A percentile compares a stretch with the other conserved stretches of the same genome.
These are phyloP conservation scores for Insectozyma bohioensis DNA, from an alignment of 1,139 yeast genomes.

Conservation along the genomic window DNA sequence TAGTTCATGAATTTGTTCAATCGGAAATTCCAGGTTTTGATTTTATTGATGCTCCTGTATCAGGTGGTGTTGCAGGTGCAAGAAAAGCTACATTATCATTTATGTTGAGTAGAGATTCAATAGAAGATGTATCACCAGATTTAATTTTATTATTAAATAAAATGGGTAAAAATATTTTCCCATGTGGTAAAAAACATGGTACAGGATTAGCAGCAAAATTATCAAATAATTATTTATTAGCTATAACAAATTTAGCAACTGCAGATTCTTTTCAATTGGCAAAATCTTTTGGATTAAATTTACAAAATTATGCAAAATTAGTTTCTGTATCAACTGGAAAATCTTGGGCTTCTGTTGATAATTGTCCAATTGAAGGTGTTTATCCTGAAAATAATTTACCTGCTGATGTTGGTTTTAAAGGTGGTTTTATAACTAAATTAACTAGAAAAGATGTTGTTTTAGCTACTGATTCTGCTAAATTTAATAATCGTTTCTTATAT, in stretches of 20 bases:
- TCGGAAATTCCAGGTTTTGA: constrained; percentile 34
- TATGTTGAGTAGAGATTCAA: constrained; percentile 49
- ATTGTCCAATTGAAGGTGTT: constrained; percentile 58
- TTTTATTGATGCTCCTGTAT: constrained; percentile 60
- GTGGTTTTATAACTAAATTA: constrained; percentile 56
- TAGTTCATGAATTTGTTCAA: constrained; percentile 38
- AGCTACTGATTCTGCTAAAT: constrained; percentile 51
- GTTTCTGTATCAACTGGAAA: constrained; percentile 61
- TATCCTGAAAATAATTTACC: constrained; percentile 47
- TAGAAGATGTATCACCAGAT: constrained; percentile 26
- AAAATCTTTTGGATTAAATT: constrained; percentile 51
- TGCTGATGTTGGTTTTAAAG: constrained; percentile 46
- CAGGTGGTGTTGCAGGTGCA: constrained; percentile 65
- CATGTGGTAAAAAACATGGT: constrained; percentile 54
- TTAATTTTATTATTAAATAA: constrained; percentile 33
- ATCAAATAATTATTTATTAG: constrained; percentile 58
- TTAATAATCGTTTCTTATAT: constrained; percentile 33
- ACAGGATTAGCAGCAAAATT: constrained; percentile 61
- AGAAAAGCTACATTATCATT: constrained; percentile 55
- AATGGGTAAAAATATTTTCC: constrained; percentile 56
- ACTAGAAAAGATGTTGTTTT: constrained; percentile 59
- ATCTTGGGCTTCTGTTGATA: constrained; percentile 61
- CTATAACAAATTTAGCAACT: constrained; percentile 58
- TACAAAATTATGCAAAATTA: constrained; percentile 49
- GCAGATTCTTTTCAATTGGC: constrained; percentile 63